Evolutionary conservation across 768 basidiomycete species (phyloP), one percentile per base, ranked within the genome.

Genomic region (Calocera viscosa): DNA sequence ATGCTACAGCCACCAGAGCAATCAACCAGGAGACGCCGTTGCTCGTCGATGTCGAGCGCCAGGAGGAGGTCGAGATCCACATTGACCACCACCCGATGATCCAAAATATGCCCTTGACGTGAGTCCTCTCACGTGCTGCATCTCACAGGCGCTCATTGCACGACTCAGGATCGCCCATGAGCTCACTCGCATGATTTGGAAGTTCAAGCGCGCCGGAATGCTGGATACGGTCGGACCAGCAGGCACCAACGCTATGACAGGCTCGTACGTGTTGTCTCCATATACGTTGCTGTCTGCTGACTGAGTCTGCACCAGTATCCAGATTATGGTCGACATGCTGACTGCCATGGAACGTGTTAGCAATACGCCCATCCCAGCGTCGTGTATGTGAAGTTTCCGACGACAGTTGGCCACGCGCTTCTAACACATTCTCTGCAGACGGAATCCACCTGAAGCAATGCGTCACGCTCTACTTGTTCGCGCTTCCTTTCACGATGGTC

Each of bases 381-480:
- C 87, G 40, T 91, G 87, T 88, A 39, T 85, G 28, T 22, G 10
- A 35, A 33, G 35, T 14, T 14, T 38, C 35, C 14, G 35, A 5
- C 35, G 35, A 38, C 14, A n/a, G n/a, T n/a, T n/a, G n/a, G n/a
- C 35, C 7, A 38, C 7, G 14, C 35, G 35, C 3, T 47, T 5
- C 43, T 47, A 7, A 47, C 24, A 49, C 34, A 60, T 64, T n/a
- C 43, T 65, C 34, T 72, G 70, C 67, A 89, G 88, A 92, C 71
- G 85, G 89, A 41, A 88, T 97, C 68, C 94, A 96, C 76, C 78
- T 95, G 72, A 94, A 95, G 75, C 94, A 97, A 86, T 91, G 89
- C 70, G 90, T 95, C n/a, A 88, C 89, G 1, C 77, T 95, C 0
- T 96, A 95, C 78, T 84, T 98, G 8, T 93, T 94, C 73, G 85